Evolutionary conservation across 2,329 filamentous ascomycete genomes (phyloP), one percentile per base, ranked within the genome.

Genomic region (Alternaria triticimaculans): DNA sequence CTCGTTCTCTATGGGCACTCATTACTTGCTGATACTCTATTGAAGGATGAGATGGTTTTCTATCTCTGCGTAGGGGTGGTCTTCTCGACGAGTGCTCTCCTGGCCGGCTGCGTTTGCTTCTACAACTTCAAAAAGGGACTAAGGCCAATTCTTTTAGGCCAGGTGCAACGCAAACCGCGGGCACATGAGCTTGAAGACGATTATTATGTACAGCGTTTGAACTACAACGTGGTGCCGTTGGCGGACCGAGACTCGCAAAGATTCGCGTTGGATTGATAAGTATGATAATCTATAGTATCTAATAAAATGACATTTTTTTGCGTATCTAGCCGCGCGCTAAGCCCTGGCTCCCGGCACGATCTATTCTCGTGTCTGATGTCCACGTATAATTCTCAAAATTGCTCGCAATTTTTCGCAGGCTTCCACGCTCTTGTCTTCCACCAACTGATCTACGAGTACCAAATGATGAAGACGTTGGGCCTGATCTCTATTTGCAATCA

Each of bases 11-110:
- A 64, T 15, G 69, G 69, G 3, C 23, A 61, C 6, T 56, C 63
- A 2, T 10, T 12, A 6, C 50, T 60, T 8, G 45, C 72, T 1
- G 55, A 50, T 0, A 72, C 72, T 1, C n/a, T 63, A 7, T 46
- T 74, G 49, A 75, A 71, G 45, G 62, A 73, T 26, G 67, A 74
- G 45, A 74, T 73, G 68, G 46, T 70, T 3, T 63, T 74, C n/a
- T 73, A 70, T 23, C 54, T 68, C 18, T 30, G 53, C 21, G 55
- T 68, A 1, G 66, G 62, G 2, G 20, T 73, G 9, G 54, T 23
- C 6, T 58, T 72, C 5, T 60, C 63, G 11, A 53, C 50, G 0
- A 14, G 55, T 6, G 61, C 67, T 5, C n/a, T 62, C 6, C 12
- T 63, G 54, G 26, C n/a, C 59, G 11, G 64, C 44, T 14, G 56